These are phyloP conservation scores for Cyberlindnera americana DNA, from an alignment of 805 yeast genomes.

Conservation along the genomic window DNA sequence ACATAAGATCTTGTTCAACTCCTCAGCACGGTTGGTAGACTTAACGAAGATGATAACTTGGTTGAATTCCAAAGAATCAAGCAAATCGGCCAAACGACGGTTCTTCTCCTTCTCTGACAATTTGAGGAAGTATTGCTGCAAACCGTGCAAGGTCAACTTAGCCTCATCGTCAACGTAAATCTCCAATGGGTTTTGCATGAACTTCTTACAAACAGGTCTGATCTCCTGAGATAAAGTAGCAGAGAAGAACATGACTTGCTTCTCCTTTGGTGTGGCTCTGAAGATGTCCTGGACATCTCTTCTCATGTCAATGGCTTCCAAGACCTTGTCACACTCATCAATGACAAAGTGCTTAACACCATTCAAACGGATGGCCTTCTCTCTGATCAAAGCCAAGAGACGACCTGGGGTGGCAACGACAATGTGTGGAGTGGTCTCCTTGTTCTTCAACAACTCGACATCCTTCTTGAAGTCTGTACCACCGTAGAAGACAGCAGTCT, in stretches of 20 bases:
- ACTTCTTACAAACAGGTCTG: constrained; percentile 95
- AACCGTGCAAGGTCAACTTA: constrained; percentile 94
- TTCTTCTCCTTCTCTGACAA: constrained; percentile 89
- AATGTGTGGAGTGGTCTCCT: constrained; percentile 93
- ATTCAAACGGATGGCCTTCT: constrained; percentile 80
- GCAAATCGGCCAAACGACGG: constrained; percentile 84
- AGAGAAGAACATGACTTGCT: constrained; percentile 99
- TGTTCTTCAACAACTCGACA: constrained; percentile 81
- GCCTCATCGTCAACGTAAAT: constrained; percentile 97
- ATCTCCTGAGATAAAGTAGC: constrained; percentile 94
- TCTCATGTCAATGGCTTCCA: constrained; percentile 91
- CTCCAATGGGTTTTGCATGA: constrained; percentile 97
- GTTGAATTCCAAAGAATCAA: constrained; percentile 93
- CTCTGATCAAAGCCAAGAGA: constrained; percentile 89
- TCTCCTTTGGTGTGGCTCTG: constrained; percentile 96
- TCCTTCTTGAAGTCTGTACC: constrained; percentile 87
- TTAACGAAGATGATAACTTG: constrained; percentile 96
- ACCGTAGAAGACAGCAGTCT: constrained; percentile 95
- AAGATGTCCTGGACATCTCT: constrained; percentile 97
- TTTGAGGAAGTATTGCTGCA: constrained; percentile 94
- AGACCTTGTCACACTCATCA: constrained; percentile 98
- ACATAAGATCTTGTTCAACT: constrained; percentile 81
- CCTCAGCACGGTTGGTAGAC: constrained; percentile 88
- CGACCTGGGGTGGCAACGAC: constrained; percentile 99
- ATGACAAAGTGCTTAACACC: constrained; percentile 91